Evolutionary conservation across 2,329 filamentous ascomycete genomes (phyloP).

Genomic region (Mycosphaerelloides madeirae): DNA sequence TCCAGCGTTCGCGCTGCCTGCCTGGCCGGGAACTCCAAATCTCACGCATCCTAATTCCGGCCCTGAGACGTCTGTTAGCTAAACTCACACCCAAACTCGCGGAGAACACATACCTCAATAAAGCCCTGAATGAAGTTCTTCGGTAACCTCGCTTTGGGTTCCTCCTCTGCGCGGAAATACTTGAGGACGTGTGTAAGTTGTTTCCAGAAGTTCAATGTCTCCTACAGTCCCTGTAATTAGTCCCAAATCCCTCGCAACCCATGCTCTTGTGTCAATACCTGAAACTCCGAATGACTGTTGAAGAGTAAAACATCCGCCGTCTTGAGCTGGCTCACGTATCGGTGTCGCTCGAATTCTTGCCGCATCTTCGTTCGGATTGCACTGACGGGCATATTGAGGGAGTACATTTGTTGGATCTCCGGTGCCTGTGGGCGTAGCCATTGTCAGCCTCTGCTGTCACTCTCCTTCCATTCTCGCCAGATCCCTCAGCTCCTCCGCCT

Average conservation of each 20-base stretch:
- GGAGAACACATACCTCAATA: constrained; percentile 71
- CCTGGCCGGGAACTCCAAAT: neutral
- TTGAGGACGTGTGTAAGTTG: constrained; percentile 93
- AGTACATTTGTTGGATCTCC: constrained; percentile 97
- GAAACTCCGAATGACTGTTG: constrained; percentile 88
- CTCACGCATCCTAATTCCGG: constrained; percentile 20
- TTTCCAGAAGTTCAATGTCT: constrained; percentile 99
- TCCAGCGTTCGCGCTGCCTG: constrained; percentile 1
- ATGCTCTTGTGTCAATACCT: constrained; percentile 54
- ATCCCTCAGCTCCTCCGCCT: neutral
- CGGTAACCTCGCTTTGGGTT: constrained; percentile 69
- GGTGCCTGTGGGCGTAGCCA: constrained; percentile 62
- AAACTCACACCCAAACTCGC: too few species aligned
- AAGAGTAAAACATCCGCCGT: constrained; percentile 86
- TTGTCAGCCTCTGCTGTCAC: constrained; percentile 9
- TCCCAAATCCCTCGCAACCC: neutral
- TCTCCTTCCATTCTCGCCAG: neutral
- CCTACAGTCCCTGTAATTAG: constrained; percentile 49
- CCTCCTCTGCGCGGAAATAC: constrained; percentile 89
- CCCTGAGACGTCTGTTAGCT: constrained; percentile 17
- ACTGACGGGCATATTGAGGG: constrained; percentile 80
- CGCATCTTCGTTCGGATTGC: constrained; percentile 87
- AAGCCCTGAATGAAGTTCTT: constrained; percentile 91
- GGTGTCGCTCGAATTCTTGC: constrained; percentile 93
- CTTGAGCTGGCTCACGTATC: constrained; percentile 83